Evolutionary conservation across 179 eudicot species (phyloP), one percentile per base, ranked within the genome.

Genomic region (Beta lomatogona): DNA sequence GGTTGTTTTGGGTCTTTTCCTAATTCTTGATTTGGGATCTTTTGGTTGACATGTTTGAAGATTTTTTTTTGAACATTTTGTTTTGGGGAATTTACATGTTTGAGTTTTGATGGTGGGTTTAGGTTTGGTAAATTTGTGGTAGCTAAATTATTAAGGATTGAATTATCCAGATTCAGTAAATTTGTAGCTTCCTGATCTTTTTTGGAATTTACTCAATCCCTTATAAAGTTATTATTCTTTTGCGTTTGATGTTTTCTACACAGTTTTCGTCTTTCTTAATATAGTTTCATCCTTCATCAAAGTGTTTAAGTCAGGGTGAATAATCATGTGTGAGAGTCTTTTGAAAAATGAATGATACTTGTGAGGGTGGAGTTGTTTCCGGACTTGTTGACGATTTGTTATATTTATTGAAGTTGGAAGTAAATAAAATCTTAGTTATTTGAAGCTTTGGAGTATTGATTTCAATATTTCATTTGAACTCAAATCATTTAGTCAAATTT

Each of bases 351-450:
- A 0, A 48, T 48, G 52, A 9, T 48, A 48, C 52, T 48, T 48
- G n/a, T n/a, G n/a, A n/a, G n/a, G n/a, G n/a, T n/a, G 18, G 6
- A 5, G 36, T 67, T 55, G 31, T 58, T 76, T 76, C 6, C 15
- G 65, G 57, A 45, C 45, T 70, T 52, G 57, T 57, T 50, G 81
- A 69, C 53, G 11, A 57, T 69, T 9, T 64, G 70, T n/a, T 78
- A 6, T 66, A 11, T 11, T 16, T 60, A 28, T 71, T 14, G 4
- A 55, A 19, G 13, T 73, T 12, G 53, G 8, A 15, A 15, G 0
- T 16, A 55, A 13, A 5, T 12, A 14, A 15, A 13, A 22, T 25
- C 14, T 55, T 54, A 73, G 28, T 73, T 3, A 21, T 68, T 61
- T 55, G 81, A 67, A 54, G 19, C 54, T 55, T 78, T 69, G 19